Evolutionary conservation across 805 yeast species (phyloP), one percentile per base, ranked within the genome.

Genomic region (Wickerhamiella siamensis): DNA sequence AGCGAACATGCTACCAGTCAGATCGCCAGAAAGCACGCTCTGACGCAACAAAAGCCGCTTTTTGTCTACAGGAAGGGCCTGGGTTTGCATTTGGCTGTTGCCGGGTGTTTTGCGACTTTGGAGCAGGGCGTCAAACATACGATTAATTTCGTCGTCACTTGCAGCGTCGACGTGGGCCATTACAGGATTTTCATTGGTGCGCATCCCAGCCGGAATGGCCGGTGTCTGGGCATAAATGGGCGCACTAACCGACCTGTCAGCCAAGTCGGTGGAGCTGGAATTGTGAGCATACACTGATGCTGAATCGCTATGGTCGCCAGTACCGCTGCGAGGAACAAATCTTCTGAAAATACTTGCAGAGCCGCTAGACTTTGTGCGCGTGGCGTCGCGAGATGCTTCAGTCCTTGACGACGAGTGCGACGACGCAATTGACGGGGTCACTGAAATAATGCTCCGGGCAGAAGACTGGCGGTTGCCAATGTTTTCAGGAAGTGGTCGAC

Each of bases 11-110:
- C 33, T 15, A 29, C 19, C 31, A 22, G 42, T 19, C 33, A 22
- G 38, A 9, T 19, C 6, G 3, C 49, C 95, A 5, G 87, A 72
- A 36, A 83, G 69, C 19, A 79, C 75, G 58, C 86, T 95, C 58
- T 87, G 96, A 49, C 80, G 75, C 33, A 87, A 79, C 49, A 87
- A 69, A 79, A 83, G 77, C 94, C 95, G 86, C 61, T 88, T 88
- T 52, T 84, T 83, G 38, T 79, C 83, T 0, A 74, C 64, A 34
- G 80, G 72, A 55, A 80, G 86, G 50, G 71, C 72, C 53, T 74
- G 67, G 81, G 88, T 76, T 54, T 83, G 91, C 43, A 67, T 71
- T 49, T 77, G 77, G 3, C 91, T 94, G 40, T 72, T 73, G 20
- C 73, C 74, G 0, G 95, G 83, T 26, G 80, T 63, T 33, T 69